phyloP scores from a whole-genome alignment of 352 stramenopile species.

The Globisporangium alternatum region DNA sequence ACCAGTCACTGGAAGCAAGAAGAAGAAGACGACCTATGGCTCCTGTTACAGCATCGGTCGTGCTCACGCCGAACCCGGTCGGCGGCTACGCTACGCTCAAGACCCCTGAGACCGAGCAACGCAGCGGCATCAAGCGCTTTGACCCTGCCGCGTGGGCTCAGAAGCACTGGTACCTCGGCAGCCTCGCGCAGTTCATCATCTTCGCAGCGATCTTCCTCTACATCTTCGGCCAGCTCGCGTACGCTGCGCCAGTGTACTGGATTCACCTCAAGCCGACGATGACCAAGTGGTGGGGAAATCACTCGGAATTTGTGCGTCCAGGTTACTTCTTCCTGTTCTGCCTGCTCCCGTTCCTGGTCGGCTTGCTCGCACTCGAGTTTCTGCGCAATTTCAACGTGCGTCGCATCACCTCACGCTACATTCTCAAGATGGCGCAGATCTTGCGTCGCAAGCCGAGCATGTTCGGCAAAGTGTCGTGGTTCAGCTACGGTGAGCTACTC shows the following conservation, averaged over 20 bases:
- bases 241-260: slow-evolving; percentile 3
- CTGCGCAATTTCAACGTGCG: slow-evolving; percentile 21
- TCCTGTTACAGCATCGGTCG: neutral
- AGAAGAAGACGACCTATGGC: neutral
- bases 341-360: slow-evolving; percentile 21
- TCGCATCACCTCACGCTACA: slow-evolving; percentile 14
- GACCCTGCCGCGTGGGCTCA: slow-evolving; percentile 1
- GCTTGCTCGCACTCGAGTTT: slow-evolving; percentile 23
- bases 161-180: slow-evolving; percentile 18
- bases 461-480: slow-evolving; percentile 8
- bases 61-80: slow-evolving; percentile 2
- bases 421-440: slow-evolving; percentile 13
- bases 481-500: slow-evolving; percentile 27
- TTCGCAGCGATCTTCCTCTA: slow-evolving; percentile 5
- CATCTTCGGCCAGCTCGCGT: slow-evolving; percentile 9
- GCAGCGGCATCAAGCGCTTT: neutral
- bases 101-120: slow-evolving; percentile 3
- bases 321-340: slow-evolving; percentile 33
- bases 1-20: neutral
- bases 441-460: slow-evolving; percentile 25
- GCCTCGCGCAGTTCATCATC: slow-evolving; percentile 8
- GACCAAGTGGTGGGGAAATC: slow-evolving; percentile 11
- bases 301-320: slow-evolving; percentile 23
- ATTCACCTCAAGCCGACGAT: slow-evolving; percentile 9
- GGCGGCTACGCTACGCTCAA: slow-evolving; percentile 2